Evolutionary conservation across 768 basidiomycete genomes (phyloP).

Genomic region (Pisolithus tinctorius): DNA sequence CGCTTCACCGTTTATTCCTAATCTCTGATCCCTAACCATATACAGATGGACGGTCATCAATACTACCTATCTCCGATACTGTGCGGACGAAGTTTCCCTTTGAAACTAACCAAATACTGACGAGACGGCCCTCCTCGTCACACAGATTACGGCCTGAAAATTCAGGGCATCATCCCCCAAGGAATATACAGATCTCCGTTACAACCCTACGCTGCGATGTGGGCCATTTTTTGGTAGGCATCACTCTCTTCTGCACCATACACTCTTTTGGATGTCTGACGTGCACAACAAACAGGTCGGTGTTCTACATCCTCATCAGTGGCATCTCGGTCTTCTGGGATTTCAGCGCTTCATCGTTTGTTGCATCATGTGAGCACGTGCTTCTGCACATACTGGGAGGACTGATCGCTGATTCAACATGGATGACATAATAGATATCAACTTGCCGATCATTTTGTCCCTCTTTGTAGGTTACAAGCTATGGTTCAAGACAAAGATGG

Average conservation of each 20-base stretch:
- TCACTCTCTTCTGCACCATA: constrained; percentile 13
- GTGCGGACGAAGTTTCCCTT: constrained; percentile 17
- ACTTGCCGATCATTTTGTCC: constrained; percentile 34
- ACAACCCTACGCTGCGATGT: constrained; percentile 65
- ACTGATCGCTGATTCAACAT: neutral
- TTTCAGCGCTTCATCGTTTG: constrained; percentile 49
- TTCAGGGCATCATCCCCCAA: constrained; percentile 57
- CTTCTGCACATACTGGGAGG: neutral
- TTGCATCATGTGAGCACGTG: constrained; percentile 31
- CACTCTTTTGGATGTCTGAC: neutral
- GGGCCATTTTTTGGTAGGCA: constrained; percentile 63
- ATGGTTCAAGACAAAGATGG: constrained; percentile 16
- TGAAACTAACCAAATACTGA: neutral
- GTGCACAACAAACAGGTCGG: constrained; percentile 6
- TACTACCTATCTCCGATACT: constrained; percentile 40
- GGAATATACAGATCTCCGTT: constrained; percentile 56
- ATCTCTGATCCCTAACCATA: constrained; percentile 20
- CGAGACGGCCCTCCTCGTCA: constrained; percentile 30
- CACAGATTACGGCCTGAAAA: constrained; percentile 43
- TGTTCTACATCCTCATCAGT: constrained; percentile 52
- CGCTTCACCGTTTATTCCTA: constrained; percentile 30
- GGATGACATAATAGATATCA: constrained; percentile 27
- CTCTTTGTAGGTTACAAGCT: constrained; percentile 42
- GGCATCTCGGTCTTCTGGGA: constrained; percentile 57
- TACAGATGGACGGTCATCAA: constrained; percentile 34